phyloP scores from a whole-genome alignment of 2,329 filamentous ascomycete species.

The Moelleriella libera region DNA sequence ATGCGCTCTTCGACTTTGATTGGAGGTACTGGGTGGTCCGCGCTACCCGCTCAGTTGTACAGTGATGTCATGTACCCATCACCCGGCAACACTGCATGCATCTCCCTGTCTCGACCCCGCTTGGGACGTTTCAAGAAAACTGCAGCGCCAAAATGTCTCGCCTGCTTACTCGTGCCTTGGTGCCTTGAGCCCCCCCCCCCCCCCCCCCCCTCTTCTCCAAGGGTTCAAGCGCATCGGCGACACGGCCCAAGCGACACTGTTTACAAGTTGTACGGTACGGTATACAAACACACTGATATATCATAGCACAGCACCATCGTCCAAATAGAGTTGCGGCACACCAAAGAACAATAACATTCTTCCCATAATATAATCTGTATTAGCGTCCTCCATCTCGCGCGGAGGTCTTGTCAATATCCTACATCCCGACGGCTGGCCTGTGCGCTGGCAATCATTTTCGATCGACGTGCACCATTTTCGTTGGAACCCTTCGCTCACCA shows the following conservation, averaged over 20 bases:
- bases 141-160: neutral
- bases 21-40: neutral
- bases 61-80: neutral
- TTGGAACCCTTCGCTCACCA: too few species aligned
- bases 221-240: too few species aligned
- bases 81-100: too few species aligned
- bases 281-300: too few species aligned
- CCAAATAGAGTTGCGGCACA: too few species aligned
- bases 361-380: too few species aligned
- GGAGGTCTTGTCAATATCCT: neutral
- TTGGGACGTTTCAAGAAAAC: constrained; percentile 1
- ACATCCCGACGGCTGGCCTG: neutral
- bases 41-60: neutral
- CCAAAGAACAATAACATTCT: too few species aligned
- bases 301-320: too few species aligned
- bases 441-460: neutral
- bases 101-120: neutral
- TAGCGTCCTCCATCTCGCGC: neutral
- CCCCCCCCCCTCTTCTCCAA: neutral
- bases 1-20: neutral
- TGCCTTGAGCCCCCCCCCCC: neutral
- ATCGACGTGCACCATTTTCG: too few species aligned
- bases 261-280: too few species aligned
- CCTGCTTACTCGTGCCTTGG: neutral
- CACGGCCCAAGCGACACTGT: too few species aligned